Evolutionary conservation across 352 stramenopile genomes (phyloP).

Genomic region (Phytophthora aleatoria): DNA sequence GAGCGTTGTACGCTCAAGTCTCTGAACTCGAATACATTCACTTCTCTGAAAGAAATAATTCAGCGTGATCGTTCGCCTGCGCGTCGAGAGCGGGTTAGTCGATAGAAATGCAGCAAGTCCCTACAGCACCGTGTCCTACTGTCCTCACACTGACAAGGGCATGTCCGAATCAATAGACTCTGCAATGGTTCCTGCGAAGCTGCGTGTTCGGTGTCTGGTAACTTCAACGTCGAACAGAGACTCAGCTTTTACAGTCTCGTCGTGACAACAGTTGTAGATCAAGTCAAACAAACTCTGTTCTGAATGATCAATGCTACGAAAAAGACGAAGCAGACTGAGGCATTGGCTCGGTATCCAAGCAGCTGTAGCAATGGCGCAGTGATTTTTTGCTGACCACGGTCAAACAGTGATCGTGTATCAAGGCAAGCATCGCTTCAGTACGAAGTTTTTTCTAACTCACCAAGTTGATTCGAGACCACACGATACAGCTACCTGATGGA

Average conservation of each 20-base stretch:
- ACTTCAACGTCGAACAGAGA: constrained; percentile 16
- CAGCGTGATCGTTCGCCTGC: too few species aligned
- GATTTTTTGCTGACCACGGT: constrained; percentile 8
- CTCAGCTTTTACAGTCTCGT: constrained; percentile 21
- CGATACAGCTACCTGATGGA: constrained; percentile 21
- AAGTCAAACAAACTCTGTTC: constrained; percentile 6
- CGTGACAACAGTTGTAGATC: constrained; percentile 24
- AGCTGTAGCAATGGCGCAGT: constrained; percentile 27
- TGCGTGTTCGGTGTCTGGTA: constrained; percentile 8
- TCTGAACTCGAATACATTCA: too few species aligned
- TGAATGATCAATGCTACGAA: not conserved
- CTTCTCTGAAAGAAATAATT: too few species aligned
- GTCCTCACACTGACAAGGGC: too few species aligned
- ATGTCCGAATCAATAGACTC: too few species aligned
- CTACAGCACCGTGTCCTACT: not conserved
- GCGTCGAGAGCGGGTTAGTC: too few species aligned
- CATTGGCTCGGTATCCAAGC: constrained; percentile 11
- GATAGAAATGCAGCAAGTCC: too few species aligned
- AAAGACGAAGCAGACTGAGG: constrained; percentile 16
- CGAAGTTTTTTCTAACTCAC: not conserved
- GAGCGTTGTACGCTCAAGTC: too few species aligned
- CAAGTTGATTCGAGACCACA: constrained; percentile 8
- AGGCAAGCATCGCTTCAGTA: constrained; percentile 3
- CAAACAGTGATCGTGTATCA: not conserved
- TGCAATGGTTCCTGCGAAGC: too few species aligned